Percentiles rank a stretch among this genome's conserved stretches.
Evolutionary conservation across 164 flowering plant genomes (phyloP).

Genomic region (Paratinospora sagittata): DNA sequence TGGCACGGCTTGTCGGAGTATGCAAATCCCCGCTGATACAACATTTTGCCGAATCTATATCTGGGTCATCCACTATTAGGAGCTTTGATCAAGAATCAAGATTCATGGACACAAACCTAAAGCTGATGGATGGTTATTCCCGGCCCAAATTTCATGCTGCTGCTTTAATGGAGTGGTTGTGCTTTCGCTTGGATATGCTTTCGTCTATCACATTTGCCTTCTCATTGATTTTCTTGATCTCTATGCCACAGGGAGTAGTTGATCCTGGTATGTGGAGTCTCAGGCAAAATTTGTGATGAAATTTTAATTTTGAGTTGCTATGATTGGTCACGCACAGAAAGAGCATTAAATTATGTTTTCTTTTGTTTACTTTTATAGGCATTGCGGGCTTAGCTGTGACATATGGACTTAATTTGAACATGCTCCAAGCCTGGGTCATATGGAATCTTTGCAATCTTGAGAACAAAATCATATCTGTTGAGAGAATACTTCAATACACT

Average conservation of each 20-base stretch:
- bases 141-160: constrained; percentile 30
- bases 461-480: no score
- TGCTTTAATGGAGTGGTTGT: constrained; percentile 40
- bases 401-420: constrained; percentile 43
- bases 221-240: constrained; percentile 32
- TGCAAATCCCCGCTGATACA: constrained; percentile 42
- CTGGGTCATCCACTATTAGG: constrained; percentile 42
- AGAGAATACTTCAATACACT: no score
- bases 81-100: constrained; percentile 36
- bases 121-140: constrained; percentile 25
- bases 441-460: no score
- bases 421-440: constrained; percentile 26
- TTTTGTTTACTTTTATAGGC: constrained; percentile 19
- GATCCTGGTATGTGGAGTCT: constrained; percentile 29
- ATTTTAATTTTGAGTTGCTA: not conserved
- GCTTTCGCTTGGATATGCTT: constrained; percentile 37
- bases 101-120: constrained; percentile 29
- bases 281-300: not conserved
- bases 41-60: constrained; percentile 39
- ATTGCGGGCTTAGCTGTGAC: constrained; percentile 49
- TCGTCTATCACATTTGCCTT: constrained; percentile 34
- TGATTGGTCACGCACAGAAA: not conserved
- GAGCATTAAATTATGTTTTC: not conserved
- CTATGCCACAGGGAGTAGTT: constrained; percentile 32
- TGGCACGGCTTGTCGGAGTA: constrained; percentile 33